These are phyloP conservation scores for Serendipita sp. DNA, from an alignment of 768 basidiomycete genomes.

Conservation along the genomic window DNA sequence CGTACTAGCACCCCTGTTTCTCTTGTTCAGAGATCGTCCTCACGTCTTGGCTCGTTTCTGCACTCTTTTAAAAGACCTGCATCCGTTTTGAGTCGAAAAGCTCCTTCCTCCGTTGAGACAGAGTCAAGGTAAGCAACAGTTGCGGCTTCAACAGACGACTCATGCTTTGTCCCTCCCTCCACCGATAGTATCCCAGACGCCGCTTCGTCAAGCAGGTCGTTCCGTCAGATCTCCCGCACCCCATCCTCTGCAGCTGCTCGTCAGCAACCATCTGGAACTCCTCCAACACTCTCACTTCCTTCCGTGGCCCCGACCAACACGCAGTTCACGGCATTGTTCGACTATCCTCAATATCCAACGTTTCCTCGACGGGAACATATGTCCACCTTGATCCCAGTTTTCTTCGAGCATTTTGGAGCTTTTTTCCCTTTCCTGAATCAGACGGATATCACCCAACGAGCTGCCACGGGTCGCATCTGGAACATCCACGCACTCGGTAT, in stretches of 20 bases:
- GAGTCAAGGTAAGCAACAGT: background rate
- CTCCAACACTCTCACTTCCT: background rate
- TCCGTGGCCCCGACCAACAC: background rate
- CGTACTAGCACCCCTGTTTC: background rate
- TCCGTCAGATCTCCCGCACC: background rate
- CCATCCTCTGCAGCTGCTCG: background rate
- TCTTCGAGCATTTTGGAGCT: background rate
- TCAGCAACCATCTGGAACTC: background rate
- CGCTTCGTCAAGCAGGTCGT: background rate
- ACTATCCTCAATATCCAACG: background rate
- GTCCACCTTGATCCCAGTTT: background rate
- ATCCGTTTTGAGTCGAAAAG: background rate
- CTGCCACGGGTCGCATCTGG: background rate
- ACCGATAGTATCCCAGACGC: background rate
- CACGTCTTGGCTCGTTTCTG: background rate
- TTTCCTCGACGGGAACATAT: conserved; percentile 2
- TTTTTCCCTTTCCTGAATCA: conserved; percentile 2
- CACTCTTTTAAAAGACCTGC: background rate
- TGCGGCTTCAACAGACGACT: background rate
- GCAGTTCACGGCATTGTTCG: background rate
- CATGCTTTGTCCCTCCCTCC: background rate
- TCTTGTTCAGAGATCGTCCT: background rate
- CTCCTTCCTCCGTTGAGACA: background rate
- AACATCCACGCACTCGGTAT: conserved; percentile 3
- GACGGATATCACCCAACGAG: background rate